A percentile compares a stretch with the other conserved stretches of the same genome.
These are phyloP conservation scores for Penicillium sp. DNA, from an alignment of 2,329 filamentous ascomycete genomes.

Conservation along the genomic window DNA sequence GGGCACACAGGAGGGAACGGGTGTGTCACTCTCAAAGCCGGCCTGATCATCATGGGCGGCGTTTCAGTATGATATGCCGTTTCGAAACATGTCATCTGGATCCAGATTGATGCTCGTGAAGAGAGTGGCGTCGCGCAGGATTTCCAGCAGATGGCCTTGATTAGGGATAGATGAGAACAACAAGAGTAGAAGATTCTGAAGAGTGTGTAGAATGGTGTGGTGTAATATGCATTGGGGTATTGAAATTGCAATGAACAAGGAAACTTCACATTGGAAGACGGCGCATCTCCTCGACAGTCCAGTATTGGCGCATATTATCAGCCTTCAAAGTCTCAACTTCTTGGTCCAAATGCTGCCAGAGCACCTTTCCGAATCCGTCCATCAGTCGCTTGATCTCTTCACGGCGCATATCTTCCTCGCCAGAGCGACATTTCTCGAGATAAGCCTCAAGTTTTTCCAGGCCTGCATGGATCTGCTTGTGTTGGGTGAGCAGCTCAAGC, in stretches of 20 bases:
- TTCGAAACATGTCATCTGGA: background rate
- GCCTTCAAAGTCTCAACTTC: conserved; percentile 76
- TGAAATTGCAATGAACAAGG: background rate
- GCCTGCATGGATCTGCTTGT: conserved; percentile 74
- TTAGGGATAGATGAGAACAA: too few relatives aligned
- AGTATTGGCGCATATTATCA: conserved; percentile 84
- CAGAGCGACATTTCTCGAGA: conserved; percentile 58
- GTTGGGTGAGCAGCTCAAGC: conserved; percentile 70
- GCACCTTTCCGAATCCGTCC: conserved; percentile 72
- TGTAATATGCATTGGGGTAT: background rate
- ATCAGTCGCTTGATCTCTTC: conserved; percentile 66
- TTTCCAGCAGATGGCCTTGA: background rate
- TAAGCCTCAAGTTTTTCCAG: conserved; percentile 68
- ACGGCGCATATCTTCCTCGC: conserved; percentile 60
- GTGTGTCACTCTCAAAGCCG: background rate
- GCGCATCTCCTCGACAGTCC: conserved; percentile 72
- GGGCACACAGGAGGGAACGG: background rate
- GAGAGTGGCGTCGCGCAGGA: background rate
- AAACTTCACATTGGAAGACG: conserved; percentile 61
- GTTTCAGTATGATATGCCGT: background rate
- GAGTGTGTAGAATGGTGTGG: background rate
- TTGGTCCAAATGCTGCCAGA: conserved; percentile 81
- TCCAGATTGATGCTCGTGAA: background rate
- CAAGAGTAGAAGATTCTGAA: background rate
- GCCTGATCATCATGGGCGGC: background rate